These are phyloP conservation scores for Protomyces inundatus DNA, from an alignment of 1,139 yeast genomes.

Conservation along the genomic window DNA sequence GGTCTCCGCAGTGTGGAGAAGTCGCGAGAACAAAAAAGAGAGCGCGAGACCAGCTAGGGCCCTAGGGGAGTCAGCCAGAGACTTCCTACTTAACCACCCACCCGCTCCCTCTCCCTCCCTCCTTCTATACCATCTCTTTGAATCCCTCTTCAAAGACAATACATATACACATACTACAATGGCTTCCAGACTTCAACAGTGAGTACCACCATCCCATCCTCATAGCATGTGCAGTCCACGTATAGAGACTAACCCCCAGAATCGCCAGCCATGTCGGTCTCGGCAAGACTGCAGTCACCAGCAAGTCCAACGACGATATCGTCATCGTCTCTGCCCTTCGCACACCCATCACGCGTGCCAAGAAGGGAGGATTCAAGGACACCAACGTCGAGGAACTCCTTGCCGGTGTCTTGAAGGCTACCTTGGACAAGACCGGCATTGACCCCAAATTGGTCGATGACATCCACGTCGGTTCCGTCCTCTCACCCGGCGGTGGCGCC, in stretches of 20 bases:
- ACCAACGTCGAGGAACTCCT: constrained; percentile 70
- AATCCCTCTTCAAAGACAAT: neutral
- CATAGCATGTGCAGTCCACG: neutral
- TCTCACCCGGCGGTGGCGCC: constrained; percentile 41
- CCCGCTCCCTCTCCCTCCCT: no score
- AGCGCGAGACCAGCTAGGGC: no score
- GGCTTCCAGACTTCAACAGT: neutral
- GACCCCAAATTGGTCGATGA: constrained; percentile 70
- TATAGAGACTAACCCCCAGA: constrained; percentile 4
- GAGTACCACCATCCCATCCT: neutral
- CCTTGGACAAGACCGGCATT: constrained; percentile 45
- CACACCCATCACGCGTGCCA: constrained; percentile 60
- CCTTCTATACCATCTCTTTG: neutral
- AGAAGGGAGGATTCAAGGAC: constrained; percentile 74
- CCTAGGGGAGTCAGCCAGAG: no score
- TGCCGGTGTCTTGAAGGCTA: constrained; percentile 56
- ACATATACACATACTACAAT: neutral
- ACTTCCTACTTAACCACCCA: neutral
- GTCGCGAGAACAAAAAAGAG: no score
- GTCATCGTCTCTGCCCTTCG: constrained; percentile 84
- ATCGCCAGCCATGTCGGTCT: constrained; percentile 24
- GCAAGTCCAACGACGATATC: constrained; percentile 60
- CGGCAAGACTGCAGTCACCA: constrained; percentile 18
- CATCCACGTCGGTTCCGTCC: constrained; percentile 78
- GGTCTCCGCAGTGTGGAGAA: no score